A percentile compares a stretch with the other conserved stretches of the same genome.
Conservation (phyloP, 1,139 yeast genomes). For the Nakaseomyces nivariensis region DNA sequence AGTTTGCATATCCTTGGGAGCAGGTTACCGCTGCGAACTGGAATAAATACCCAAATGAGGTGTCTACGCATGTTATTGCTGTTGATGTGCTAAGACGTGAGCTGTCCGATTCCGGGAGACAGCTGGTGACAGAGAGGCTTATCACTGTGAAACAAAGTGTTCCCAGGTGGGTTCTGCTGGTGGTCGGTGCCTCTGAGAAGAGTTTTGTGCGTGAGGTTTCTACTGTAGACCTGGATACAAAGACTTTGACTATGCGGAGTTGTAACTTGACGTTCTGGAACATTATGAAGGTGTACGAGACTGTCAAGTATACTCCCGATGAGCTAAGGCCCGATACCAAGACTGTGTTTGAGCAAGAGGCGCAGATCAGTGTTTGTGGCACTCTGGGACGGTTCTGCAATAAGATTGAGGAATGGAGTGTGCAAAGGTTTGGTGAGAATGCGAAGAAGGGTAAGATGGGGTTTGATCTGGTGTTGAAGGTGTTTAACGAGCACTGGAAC, state of each 20-base stretch:
- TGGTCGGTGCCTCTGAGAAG: constrained; percentile 65
- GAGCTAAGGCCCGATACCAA: constrained; percentile 36
- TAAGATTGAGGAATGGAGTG: constrained; percentile 84
- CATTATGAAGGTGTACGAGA: constrained; percentile 71
- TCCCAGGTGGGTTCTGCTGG: constrained; percentile 66
- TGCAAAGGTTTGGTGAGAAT: constrained; percentile 77
- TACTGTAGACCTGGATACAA: constrained; percentile 59
- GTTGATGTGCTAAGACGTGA: constrained; percentile 80
- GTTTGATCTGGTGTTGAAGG: constrained; percentile 63
- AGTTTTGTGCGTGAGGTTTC: constrained; percentile 86
- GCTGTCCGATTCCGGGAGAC: constrained; percentile 44
- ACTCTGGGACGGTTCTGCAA: constrained; percentile 50
- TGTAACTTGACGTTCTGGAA: constrained; percentile 77
- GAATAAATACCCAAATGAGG: constrained; percentile 91
- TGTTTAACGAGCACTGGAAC: constrained; percentile 44
- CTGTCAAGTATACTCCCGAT: constrained; percentile 71
- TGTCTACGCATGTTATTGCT: constrained; percentile 87
- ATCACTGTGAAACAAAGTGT: constrained; percentile 84
- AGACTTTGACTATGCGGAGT: constrained; percentile 71
- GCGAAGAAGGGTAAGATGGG: constrained; percentile 73
- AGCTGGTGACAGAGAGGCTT: constrained; percentile 71
- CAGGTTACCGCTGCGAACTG: constrained; percentile 95
- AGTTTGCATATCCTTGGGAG: constrained; percentile 80
- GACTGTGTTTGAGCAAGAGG: constrained; percentile 70
- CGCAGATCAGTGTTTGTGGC: constrained; percentile 40